A percentile compares a stretch with the other conserved stretches of the same genome.
phyloP scores from a whole-genome alignment of 2,329 filamentous ascomycete species.

The Talaromyces sp. region DNA sequence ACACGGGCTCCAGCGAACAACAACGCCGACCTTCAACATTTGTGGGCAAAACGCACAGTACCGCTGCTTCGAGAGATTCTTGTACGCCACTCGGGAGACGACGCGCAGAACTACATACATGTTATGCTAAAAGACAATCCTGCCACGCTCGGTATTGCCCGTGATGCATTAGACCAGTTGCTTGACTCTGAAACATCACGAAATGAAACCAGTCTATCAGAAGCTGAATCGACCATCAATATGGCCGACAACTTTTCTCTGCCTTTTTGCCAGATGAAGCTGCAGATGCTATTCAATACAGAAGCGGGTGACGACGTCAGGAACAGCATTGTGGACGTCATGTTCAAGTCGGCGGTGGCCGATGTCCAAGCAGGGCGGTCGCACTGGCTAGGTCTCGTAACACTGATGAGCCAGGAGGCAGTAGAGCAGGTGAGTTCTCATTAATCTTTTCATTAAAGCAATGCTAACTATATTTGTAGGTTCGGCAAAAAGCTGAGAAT shows the following conservation, averaged over 20 bases:
- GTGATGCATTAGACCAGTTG: constrained; percentile 27
- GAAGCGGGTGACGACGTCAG: constrained; percentile 22
- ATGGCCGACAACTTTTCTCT: constrained; percentile 38
- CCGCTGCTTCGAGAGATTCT: constrained; percentile 28
- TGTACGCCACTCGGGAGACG: constrained; percentile 25
- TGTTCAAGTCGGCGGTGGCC: constrained; percentile 34
- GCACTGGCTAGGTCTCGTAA: constrained; percentile 35
- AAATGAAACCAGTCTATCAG: constrained; percentile 18
- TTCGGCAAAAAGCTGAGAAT: constrained; percentile 36
- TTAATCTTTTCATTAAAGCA: not conserved
- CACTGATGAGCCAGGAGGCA: constrained; percentile 31
- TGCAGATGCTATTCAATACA: constrained; percentile 33
- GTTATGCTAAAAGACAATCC: constrained; percentile 23
- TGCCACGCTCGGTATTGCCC: constrained; percentile 20
- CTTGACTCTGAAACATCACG: constrained; percentile 14
- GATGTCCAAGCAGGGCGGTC: constrained; percentile 27
- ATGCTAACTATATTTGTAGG: constrained; percentile 18
- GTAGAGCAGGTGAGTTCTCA: constrained; percentile 26
- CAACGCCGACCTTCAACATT: constrained; percentile 5
- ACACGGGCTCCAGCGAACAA: constrained; percentile 2
- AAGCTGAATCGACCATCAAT: constrained; percentile 29
- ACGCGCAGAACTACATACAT: constrained; percentile 23
- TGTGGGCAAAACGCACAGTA: constrained; percentile 20
- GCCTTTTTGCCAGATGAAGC: constrained; percentile 37
- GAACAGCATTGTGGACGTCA: constrained; percentile 30